Evolutionary conservation across 306 rosid species (phyloP), one percentile per base, ranked within the genome.

Genomic region (Argentina anserina): DNA sequence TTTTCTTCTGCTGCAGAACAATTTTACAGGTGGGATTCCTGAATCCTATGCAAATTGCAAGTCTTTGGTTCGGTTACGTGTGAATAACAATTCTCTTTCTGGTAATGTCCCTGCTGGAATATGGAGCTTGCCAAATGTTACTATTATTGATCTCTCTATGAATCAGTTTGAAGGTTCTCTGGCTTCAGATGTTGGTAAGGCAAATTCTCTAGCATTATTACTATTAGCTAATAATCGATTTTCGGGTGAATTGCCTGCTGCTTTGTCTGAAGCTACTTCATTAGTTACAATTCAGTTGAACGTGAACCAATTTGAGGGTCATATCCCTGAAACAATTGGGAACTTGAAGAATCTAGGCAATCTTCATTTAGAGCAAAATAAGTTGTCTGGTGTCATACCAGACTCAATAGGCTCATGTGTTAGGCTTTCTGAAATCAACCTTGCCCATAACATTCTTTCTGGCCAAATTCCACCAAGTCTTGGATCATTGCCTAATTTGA

Each of bases 71-170:
- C 91, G 98, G 0, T 36, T 93, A 10, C 81, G 86, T 1, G 76
- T 90, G 9, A 87, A 45, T 28, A 86, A 81, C 75, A 93, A 93
- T 49, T 90, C 87, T 0, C 92, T 93, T 78, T 87, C 90, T 0
- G 98, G 97, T 63, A n/a, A 74, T 45, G 89, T 93, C 82, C 98
- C 97, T 50, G 68, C 79, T 11, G 96, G 92, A 18, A 80, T 90
- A 61, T 90, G 97, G 98, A 77, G 97, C 18, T 72, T 93, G 81
- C 93, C 97, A 3, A 86, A 79, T 31, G 49, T 90, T 50, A 1
- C 3, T 28, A 15, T 84, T 2, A 17, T 88, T 67, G 97, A 93
- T 79, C 84, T 90, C 68, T 49, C 86, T 9, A 83, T 75, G 91
- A 93, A 93, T 81, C 68, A 72, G 21, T 86, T 93, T 74, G 93